These are phyloP conservation scores for Tolypocladium endophyticum DNA, from an alignment of 2,329 filamentous ascomycete genomes.

Conservation along the genomic window DNA sequence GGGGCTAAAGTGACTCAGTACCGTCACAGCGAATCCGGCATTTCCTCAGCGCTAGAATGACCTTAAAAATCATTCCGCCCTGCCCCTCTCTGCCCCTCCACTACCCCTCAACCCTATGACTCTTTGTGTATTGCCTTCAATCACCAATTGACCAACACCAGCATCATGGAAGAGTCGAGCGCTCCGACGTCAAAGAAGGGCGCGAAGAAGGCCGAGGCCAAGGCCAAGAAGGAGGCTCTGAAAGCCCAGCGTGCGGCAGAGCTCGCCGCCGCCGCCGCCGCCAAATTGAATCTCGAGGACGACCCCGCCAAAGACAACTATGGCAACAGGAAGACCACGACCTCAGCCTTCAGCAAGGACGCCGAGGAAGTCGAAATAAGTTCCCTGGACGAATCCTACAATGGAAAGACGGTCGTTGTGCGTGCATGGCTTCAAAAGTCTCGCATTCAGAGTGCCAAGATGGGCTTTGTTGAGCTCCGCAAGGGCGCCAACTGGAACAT, in stretches of 20 bases:
- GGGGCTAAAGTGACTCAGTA: too few relatives aligned
- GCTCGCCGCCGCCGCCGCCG: slow-evolving; percentile 55
- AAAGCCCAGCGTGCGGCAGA: slow-evolving; percentile 67
- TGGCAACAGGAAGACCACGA: slow-evolving; percentile 54
- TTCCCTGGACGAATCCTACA: slow-evolving; percentile 39
- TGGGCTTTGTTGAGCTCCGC: slow-evolving; percentile 80
- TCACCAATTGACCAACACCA: too few relatives aligned
- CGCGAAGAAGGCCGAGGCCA: slow-evolving; percentile 72
- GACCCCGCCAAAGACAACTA: slow-evolving; percentile 70
- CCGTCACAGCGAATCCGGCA: too few relatives aligned
- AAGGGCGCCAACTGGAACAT: slow-evolving; percentile 66
- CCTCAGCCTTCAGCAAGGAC: slow-evolving; percentile 44
- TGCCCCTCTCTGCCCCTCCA: too few relatives aligned
- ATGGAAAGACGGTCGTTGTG: slow-evolving; percentile 61
- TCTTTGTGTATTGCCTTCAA: too few relatives aligned
- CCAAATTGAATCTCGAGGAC: slow-evolving; percentile 57
- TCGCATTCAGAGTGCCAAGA: slow-evolving; percentile 80
- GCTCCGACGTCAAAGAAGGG: slow-evolving; percentile 38
- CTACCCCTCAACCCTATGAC: too few relatives aligned
- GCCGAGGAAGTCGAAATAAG: slow-evolving; percentile 27
- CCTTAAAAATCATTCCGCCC: too few relatives aligned
- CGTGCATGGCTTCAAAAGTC: slow-evolving; percentile 80
- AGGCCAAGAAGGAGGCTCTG: slow-evolving; percentile 79
- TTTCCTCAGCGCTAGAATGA: too few relatives aligned
- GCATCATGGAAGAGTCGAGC: too few relatives aligned